Percentiles rank a stretch among this genome's conserved stretches.
These are phyloP conservation scores for Kwoniella botswanensis DNA, from an alignment of 768 basidiomycete genomes.

Conservation along the genomic window DNA sequence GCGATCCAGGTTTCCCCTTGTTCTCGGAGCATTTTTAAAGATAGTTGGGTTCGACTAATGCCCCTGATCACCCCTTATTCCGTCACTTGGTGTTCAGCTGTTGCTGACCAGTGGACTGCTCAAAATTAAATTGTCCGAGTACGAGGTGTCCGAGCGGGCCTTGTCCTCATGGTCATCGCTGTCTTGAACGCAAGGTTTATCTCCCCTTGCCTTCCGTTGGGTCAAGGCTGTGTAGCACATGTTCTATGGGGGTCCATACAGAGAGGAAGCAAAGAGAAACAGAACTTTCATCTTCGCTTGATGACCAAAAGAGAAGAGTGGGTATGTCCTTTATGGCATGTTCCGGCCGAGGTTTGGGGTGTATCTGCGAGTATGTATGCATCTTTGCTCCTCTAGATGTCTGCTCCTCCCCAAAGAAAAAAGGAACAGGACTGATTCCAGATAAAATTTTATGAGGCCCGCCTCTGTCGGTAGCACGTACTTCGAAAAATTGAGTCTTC, in stretches of 20 bases:
- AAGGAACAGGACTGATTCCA: not conserved
- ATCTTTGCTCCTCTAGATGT: not conserved
- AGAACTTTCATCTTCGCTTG: not conserved
- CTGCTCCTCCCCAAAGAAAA: not conserved
- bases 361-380: not conserved
- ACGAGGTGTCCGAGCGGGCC: no score
- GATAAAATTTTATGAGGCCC: not conserved
- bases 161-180: no score
- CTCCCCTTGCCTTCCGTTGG: no score
- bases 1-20: not conserved
- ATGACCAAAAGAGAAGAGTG: not conserved
- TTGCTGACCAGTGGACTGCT: not conserved
- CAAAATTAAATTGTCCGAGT: not conserved
- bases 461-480: no score
- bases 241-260: not conserved
- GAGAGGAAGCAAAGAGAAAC: not conserved
- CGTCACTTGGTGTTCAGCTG: not conserved
- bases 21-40: not conserved
- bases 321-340: not conserved
- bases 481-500: no score
- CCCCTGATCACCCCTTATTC: constrained; percentile 1
- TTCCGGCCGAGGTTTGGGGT: not conserved
- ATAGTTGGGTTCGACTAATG: not conserved
- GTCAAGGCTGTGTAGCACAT: no score
- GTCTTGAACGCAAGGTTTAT: not conserved